Evolutionary conservation across 352 stramenopile species (phyloP).

Genomic region (Globisporangium abappressorium): DNA sequence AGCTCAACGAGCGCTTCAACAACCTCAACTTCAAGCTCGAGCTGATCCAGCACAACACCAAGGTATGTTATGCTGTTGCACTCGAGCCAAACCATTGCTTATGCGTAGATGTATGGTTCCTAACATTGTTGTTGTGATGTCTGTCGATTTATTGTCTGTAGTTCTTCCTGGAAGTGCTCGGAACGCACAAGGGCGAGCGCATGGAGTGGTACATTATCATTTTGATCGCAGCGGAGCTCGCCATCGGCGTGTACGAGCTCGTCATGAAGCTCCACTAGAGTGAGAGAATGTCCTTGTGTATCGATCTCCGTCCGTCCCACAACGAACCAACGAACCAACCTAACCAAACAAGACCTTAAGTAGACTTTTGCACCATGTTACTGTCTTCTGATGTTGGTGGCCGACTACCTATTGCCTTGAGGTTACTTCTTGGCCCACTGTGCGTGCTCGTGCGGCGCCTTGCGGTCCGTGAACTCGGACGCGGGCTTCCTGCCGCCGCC

Average conservation of each 20-base stretch:
- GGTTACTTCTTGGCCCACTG: slow-evolving; percentile 53
- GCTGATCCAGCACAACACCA: slow-evolving; percentile 97
- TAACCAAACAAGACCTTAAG: background rate
- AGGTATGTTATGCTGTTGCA: slow-evolving; percentile 42
- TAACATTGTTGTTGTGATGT: too few species aligned
- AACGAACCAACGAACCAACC: background rate
- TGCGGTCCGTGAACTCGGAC: slow-evolving; percentile 76
- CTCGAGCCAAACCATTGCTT: background rate
- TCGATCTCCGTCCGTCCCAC: background rate
- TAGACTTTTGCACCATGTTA: slow-evolving; percentile 5
- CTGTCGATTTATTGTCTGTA: slow-evolving; percentile 16
- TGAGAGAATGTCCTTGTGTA: background rate
- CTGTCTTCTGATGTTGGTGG: background rate
- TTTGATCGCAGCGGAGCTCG: slow-evolving; percentile 93
- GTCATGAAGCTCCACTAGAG: slow-evolving; percentile 66
- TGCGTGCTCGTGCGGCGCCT: slow-evolving; percentile 82
- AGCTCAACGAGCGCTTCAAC: slow-evolving; percentile 94
- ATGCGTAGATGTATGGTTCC: background rate
- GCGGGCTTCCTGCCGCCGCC: slow-evolving; percentile 61
- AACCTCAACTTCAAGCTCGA: slow-evolving; percentile 98
- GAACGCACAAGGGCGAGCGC: slow-evolving; percentile 92
- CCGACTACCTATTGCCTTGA: background rate
- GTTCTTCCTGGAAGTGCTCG: slow-evolving; percentile 98
- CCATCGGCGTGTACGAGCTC: slow-evolving; percentile 86
- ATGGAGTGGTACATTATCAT: slow-evolving; percentile 99